A percentile compares a stretch with the other conserved stretches of the same genome.
Conservation (phyloP, 192 early-diverging fungal species). For the Nowakowskiella sp. region DNA sequence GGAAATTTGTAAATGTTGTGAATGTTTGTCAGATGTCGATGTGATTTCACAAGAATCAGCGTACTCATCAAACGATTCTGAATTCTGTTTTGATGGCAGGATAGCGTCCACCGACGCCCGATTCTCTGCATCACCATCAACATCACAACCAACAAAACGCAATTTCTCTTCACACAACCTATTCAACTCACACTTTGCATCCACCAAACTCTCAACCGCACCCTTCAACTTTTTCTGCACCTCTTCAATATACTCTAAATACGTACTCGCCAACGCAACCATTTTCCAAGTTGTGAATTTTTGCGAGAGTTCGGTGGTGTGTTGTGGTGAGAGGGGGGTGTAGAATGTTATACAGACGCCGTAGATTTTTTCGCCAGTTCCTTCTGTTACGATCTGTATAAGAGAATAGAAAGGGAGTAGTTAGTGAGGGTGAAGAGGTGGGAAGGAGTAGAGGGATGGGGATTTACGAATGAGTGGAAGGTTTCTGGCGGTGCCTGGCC, state of each 20-base stretch:
- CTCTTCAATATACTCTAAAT: slow-evolving; percentile 2
- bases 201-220: neutral
- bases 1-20: too few species aligned
- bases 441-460: neutral
- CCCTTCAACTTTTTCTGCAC: too few species aligned
- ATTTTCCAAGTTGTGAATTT: slow-evolving; percentile 22
- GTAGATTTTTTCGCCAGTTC: slow-evolving; percentile 29
- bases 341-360: slow-evolving; percentile 39
- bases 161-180: too few species aligned
- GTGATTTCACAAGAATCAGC: slow-evolving; percentile 2
- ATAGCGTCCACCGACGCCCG: too few species aligned
- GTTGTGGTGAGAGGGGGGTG: slow-evolving; percentile 21
- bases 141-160: too few species aligned
- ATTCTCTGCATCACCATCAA: too few species aligned
- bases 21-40: too few species aligned
- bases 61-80: slow-evolving; percentile 20
- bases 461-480: slow-evolving; percentile 46
- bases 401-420: neutral
- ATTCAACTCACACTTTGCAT: too few species aligned
- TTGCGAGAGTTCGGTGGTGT: slow-evolving; percentile 26
- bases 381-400: slow-evolving; percentile 35
- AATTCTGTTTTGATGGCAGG: slow-evolving; percentile 28
- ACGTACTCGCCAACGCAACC: slow-evolving; percentile 19
- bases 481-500: slow-evolving; percentile 29
- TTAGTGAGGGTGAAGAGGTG: neutral